A percentile compares a stretch with the other conserved stretches of the same genome.
Conservation (phyloP, 1,284 basidiomycete genomes). For the Pyrrhoderma noxium region DNA sequence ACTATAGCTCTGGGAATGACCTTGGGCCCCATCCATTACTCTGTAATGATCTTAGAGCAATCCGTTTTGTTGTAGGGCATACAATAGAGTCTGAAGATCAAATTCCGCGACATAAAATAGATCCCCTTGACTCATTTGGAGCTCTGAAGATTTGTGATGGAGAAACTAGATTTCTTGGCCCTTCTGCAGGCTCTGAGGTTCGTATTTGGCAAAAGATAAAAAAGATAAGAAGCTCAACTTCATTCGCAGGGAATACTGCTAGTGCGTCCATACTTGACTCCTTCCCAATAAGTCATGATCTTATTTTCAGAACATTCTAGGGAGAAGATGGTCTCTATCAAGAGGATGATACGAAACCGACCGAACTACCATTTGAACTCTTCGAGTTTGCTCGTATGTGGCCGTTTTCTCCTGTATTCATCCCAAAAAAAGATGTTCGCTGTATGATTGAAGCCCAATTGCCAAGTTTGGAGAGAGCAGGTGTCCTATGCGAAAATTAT, state of each 20-base stretch:
- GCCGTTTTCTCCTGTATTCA: constrained; percentile 10
- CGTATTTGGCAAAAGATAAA: background rate
- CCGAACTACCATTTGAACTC: background rate
- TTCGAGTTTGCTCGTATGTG: constrained; percentile 4
- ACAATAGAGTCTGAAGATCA: background rate
- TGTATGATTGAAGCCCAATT: constrained; percentile 17
- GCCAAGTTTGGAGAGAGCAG: constrained; percentile 15
- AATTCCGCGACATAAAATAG: background rate
- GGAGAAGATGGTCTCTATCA: background rate
- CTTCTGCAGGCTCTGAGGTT: constrained; percentile 8
- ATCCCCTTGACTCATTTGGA: constrained; percentile 8
- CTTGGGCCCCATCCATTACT: constrained; percentile 22
- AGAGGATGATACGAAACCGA: background rate
- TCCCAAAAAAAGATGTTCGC: constrained; percentile 11
- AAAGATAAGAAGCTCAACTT: background rate
- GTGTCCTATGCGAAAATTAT: constrained; percentile 17
- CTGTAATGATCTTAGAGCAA: constrained; percentile 20
- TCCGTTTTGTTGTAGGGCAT: constrained; percentile 14
- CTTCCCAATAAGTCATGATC: no score
- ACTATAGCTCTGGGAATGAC: background rate
- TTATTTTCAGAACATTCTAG: no score
- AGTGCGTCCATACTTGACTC: background rate
- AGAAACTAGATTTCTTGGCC: constrained; percentile 7
- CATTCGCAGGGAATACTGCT: background rate
- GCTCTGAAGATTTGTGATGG: constrained; percentile 8